These are phyloP conservation scores for Candida incommunis DNA, from an alignment of 805 yeast species.

Conservation along the genomic window DNA sequence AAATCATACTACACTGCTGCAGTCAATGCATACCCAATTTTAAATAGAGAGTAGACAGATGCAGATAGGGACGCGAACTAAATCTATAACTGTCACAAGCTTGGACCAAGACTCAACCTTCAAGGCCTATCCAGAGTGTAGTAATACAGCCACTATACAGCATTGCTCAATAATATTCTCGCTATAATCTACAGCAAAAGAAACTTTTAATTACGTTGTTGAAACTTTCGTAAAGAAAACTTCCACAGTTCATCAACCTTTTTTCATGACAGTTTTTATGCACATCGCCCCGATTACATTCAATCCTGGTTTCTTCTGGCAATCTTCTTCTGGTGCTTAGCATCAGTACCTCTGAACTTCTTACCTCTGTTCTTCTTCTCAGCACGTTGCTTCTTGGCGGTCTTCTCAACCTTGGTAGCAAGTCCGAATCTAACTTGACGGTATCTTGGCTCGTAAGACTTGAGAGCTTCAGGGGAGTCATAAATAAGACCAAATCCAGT, in stretches of 20 bases:
- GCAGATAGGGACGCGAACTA: too few relatives aligned
- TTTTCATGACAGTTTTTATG: neutral
- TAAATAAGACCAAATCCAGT: constrained; percentile 98
- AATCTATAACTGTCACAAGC: too few relatives aligned
- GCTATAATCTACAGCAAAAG: neutral
- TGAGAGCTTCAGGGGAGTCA: constrained; percentile 95
- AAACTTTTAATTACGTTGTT: constrained; percentile 1
- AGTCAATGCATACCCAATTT: too few relatives aligned
- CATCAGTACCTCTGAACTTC: constrained; percentile 98
- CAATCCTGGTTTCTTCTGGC: constrained; percentile 7
- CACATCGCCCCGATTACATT: neutral
- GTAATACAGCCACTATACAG: too few relatives aligned
- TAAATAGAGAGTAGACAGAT: too few relatives aligned
- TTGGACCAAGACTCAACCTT: too few relatives aligned
- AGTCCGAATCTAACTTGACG: constrained; percentile 98
- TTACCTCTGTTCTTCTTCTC: constrained; percentile 99
- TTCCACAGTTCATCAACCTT: neutral
- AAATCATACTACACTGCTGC: too few relatives aligned
- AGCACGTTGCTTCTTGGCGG: constrained; percentile 99
- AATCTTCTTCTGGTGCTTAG: constrained; percentile 64
- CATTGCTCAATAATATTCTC: neutral
- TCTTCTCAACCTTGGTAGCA: constrained; percentile 90
- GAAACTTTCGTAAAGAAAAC: neutral
- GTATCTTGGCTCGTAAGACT: constrained; percentile 98
- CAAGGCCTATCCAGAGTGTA: too few relatives aligned